These are phyloP conservation scores for Polytrichum commune DNA, from an alignment of 225 moss, liverwort and hornwort genomes.

Conservation along the genomic window DNA sequence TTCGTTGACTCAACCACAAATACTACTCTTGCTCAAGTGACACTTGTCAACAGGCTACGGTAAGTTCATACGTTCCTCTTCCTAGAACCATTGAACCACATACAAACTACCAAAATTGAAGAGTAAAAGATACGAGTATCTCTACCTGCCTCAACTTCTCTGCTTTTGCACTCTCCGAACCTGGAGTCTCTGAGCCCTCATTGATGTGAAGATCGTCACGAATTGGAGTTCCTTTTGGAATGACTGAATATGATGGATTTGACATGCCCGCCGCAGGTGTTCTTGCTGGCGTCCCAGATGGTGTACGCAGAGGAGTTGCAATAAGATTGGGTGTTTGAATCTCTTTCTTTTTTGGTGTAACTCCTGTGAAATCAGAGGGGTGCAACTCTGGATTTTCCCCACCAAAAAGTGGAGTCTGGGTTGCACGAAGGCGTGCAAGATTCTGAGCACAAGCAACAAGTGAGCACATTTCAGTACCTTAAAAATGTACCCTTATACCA, in stretches of 20 bases:
- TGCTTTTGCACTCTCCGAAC: conserved; percentile 58
- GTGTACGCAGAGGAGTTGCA: conserved; percentile 80
- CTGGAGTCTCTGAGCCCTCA: conserved; percentile 70
- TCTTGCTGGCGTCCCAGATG: conserved; percentile 43
- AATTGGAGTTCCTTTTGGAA: conserved; percentile 74
- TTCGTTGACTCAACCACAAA: no score
- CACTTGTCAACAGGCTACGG: no score
- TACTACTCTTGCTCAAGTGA: no score
- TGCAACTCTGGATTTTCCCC: conserved; percentile 90
- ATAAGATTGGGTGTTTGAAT: conserved; percentile 83
- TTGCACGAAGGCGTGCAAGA: conserved; percentile 82
- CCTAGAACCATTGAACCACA: no score
- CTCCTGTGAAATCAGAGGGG: conserved; percentile 91
- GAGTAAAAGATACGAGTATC: neutral
- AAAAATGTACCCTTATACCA: neutral
- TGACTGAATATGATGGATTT: conserved; percentile 52
- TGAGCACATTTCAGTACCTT: neutral
- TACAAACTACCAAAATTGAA: neutral
- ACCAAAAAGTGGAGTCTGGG: conserved; percentile 90
- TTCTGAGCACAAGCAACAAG: conserved; percentile 28
- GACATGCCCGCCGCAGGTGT: conserved; percentile 60
- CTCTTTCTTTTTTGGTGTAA: conserved; percentile 86
- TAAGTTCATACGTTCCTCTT: no score
- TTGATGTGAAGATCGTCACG: conserved; percentile 89
- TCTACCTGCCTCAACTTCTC: conserved; percentile 70